These are phyloP conservation scores for Urochloa ruziziensis DNA, from an alignment of 176 grass and related monocot genomes.

Conservation along the genomic window DNA sequence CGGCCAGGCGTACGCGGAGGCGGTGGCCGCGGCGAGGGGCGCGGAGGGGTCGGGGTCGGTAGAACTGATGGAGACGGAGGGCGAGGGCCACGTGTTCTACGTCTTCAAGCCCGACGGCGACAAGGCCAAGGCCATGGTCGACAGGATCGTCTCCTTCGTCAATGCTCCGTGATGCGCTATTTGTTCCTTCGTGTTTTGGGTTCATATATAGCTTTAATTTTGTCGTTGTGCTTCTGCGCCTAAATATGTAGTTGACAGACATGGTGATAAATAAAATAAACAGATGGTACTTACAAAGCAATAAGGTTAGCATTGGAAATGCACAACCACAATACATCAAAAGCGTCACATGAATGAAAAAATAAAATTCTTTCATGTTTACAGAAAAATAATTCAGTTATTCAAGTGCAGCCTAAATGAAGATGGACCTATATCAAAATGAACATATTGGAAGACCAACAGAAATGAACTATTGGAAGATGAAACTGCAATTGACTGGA, in stretches of 20 bases:
- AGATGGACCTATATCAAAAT: neutral
- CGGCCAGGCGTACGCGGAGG: neutral
- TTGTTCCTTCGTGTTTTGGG: too few species aligned
- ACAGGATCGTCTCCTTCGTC: neutral
- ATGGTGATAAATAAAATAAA: too few species aligned
- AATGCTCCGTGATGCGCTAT: neutral
- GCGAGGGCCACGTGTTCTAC: neutral
- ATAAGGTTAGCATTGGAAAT: too few species aligned
- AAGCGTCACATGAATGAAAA: neutral
- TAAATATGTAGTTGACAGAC: too few species aligned
- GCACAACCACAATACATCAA: too few species aligned
- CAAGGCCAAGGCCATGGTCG: neutral
- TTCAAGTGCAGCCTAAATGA: neutral
- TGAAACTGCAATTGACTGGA: neutral
- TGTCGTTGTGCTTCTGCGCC: too few species aligned
- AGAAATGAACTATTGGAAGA: neutral
- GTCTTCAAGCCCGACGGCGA: neutral
- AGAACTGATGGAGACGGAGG: neutral
- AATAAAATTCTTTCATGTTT: neutral
- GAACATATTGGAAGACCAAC: neutral
- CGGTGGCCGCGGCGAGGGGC: neutral
- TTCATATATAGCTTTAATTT: too few species aligned
- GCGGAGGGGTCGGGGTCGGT: neutral
- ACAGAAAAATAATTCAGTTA: neutral
- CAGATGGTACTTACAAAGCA: too few species aligned